Evolutionary conservation across 2,329 filamentous ascomycete genomes (phyloP), one percentile per base, ranked within the genome.

Genomic region (Scedosporium minutisporum): DNA sequence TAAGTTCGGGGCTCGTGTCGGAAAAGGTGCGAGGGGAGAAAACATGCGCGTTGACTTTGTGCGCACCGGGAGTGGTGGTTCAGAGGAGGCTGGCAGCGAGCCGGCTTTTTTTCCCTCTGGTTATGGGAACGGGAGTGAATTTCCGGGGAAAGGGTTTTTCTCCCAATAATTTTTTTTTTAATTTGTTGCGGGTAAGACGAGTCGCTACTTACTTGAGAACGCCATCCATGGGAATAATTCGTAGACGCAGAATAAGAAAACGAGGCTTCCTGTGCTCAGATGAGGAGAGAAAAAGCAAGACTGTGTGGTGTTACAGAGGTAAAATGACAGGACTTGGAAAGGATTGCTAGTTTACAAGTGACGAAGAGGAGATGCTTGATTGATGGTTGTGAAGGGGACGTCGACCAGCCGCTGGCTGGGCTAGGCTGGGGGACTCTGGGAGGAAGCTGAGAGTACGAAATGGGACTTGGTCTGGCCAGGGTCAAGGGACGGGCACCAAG

Each of bases 151-250:
- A n/a, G 41, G 3, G 44, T 33, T 46, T 21, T 14, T 25, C 23
- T 53, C 42, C 23, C 23, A 25, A 58, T 10, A 23, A n/a, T n/a
- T n/a, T n/a, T n/a, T n/a, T 33, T 44, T 58, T 63, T 60, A 41
- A 46, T 41, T 44, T 38, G 46, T 62, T 60, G 21, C n/a, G 38
- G 58, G 46, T 58, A 42, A 12, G 25, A 27, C 25, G n/a, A 61
- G 14, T 25, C 59, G 29, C 53, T 27, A 63, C 64, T 58, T 65
- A 65, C 64, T 63, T 51, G 55, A 62, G 48, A 48, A 60, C 46
- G 58, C 55, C 62, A 65, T 65, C 60, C 62, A 65, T 61, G 25
- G 58, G 58, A 63, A 33, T 60, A 51, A 62, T 51, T 57, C n/a
- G 27, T 9, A 63, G 42, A 29, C 29, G 42, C 14, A 18, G 57